Conservation (phyloP, 345 rosid genomes). For the Corymbia maculata region DNA sequence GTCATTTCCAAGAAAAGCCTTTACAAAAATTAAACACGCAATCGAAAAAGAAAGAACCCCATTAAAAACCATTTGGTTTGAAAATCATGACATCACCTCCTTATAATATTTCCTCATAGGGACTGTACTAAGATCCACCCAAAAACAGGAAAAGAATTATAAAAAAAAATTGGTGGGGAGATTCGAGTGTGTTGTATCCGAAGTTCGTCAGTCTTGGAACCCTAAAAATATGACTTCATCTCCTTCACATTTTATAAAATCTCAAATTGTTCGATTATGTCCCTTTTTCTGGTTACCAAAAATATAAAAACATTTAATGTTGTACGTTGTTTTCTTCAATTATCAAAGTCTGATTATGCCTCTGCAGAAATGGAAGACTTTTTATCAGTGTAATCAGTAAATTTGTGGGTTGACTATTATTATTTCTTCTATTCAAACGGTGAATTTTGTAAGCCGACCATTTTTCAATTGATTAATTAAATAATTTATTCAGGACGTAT, state of each 20-base stretch:
- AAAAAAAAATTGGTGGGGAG: background rate
- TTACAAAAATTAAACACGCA: background rate
- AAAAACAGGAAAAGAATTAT: background rate
- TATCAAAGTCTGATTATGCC: background rate
- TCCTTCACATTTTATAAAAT: background rate
- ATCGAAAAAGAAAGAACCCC: background rate
- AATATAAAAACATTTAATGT: background rate
- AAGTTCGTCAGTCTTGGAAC: conserved; percentile 11
- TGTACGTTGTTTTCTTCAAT: background rate
- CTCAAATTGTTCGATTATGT: background rate
- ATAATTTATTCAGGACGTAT: background rate
- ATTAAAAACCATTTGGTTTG: background rate
- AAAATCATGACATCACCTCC: conserved; percentile 6
- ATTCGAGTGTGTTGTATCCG: background rate
- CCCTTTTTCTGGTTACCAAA: background rate
- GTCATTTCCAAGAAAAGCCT: conserved; percentile 4
- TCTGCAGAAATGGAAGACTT: background rate
- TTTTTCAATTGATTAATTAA: background rate
- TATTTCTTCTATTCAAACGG: background rate
- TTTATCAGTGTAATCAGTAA: background rate
- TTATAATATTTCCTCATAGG: background rate
- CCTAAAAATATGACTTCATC: background rate
- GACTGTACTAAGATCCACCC: conserved; percentile 11
- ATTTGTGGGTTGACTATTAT: background rate
- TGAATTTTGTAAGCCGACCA: background rate